Evolutionary conservation across 2,329 filamentous ascomycete genomes (phyloP), one percentile per base, ranked within the genome.

Genomic region (Aspergillus tamarii): DNA sequence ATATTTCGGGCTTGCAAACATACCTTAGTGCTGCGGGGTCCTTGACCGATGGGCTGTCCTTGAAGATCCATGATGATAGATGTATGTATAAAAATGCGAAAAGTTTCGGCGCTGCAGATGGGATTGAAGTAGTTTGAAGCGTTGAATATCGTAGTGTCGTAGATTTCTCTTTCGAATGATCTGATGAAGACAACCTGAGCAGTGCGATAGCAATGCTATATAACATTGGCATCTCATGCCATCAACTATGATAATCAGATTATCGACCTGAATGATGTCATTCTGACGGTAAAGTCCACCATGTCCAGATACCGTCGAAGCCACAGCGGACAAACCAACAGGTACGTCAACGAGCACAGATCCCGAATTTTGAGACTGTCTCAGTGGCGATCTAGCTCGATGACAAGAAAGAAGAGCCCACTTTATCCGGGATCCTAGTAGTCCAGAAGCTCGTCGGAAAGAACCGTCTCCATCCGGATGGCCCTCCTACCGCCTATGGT

Each of bases 51-150:
- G 53, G 76, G 78, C 41, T 68, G 75, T 66, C 78, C 78, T 73
- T 79, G 78, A 52, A 79, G 71, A 74, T 80, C 77, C 78, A 80
- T 80, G 57, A 54, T 75, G 61, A 61, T 30, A 34, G 46, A 56
- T 61, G 32, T 60, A 26, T 60, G 19, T 41, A 8, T 16, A 19
- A 9, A n/a, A 41, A 41, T 41, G 7, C 39, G 3, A 19, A n/a
- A 9, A 10, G 39, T 41, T 41, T 19, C 6, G 16, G 39, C 19
- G 39, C 8, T 46, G 9, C 16, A 11, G 30, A 54, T 36, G 3
- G 12, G n/a, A 50, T 30, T 30, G 46, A 50, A 26, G 23, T 50
- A 19, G 45, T 48, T 48, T 16, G 45, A 16, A 23, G 21, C 2
- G 21, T 28, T 26, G 21, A 9, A 6, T 6, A 34, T 32, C 9